A percentile compares a stretch with the other conserved stretches of the same genome.
phyloP scores from a whole-genome alignment of 352 stramenopile species.

The Phytophthora macrochlamydospora region DNA sequence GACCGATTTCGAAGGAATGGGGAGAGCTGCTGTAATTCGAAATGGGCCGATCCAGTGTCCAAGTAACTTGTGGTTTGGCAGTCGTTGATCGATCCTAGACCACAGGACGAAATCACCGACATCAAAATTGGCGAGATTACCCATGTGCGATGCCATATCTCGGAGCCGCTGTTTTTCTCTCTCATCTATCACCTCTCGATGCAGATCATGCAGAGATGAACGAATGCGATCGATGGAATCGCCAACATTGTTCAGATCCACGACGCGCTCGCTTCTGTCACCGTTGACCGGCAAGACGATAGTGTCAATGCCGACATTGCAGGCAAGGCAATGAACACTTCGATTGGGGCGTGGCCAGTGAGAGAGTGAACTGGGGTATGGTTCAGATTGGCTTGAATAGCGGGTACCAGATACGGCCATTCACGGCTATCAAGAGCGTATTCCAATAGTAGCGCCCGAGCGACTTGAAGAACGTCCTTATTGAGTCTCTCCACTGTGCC shows the following conservation, averaged over 20 bases:
- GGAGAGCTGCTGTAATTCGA: not conserved
- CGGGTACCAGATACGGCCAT: conserved; percentile 14
- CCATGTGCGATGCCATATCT: conserved; percentile 10
- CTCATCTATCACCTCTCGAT: conserved; percentile 7
- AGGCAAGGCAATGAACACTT: conserved; percentile 19
- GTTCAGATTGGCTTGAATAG: conserved; percentile 24
- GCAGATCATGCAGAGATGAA: conserved; percentile 7
- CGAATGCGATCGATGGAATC: not conserved
- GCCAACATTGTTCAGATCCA: not conserved
- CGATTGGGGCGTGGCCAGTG: conserved; percentile 3
- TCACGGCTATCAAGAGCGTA: conserved; percentile 6
- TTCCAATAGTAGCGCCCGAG: conserved; percentile 18
- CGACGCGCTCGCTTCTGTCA: not conserved
- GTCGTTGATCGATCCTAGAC: conserved; percentile 22
- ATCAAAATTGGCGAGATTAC: conserved; percentile 15
- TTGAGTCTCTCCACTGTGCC: conserved; percentile 23
- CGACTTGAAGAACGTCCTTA: conserved; percentile 16
- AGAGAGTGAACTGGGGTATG: conserved; percentile 16
- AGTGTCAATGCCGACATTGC: not conserved
- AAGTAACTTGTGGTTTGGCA: conserved; percentile 22
- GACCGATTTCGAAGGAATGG: conserved; percentile 14
- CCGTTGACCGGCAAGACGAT: not conserved
- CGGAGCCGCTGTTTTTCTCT: not conserved
- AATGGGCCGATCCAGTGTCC: conserved; percentile 27
- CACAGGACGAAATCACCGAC: conserved; percentile 26